phyloP scores from a whole-genome alignment of 2,329 filamentous ascomycete genomes.

The Daldinia sp. region DNA sequence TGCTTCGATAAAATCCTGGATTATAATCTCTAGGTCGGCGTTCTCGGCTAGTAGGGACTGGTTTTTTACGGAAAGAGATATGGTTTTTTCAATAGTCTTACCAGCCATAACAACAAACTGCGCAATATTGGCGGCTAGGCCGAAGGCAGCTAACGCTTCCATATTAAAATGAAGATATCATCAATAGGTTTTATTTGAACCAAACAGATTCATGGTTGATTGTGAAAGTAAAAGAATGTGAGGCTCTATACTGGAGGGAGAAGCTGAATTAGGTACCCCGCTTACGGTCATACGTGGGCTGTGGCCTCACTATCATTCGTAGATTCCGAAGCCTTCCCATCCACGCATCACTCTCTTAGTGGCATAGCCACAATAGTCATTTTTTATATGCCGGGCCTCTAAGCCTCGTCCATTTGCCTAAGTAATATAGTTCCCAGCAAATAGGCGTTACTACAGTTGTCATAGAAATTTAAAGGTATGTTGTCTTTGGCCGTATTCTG shows the following conservation, averaged over 20 bases:
- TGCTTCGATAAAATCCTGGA: background rate
- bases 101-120: constrained; percentile 10
- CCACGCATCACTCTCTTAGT: no score
- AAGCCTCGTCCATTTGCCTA: no score
- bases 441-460: no score
- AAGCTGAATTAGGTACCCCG: background rate
- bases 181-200: no score
- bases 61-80: background rate
- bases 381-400: no score
- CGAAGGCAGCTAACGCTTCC: constrained; percentile 5
- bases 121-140: constrained; percentile 11
- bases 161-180: background rate
- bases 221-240: background rate
- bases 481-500: no score
- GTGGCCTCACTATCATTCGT: background rate
- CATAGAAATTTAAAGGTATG: no score
- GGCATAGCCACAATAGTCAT: no score
- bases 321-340: background rate
- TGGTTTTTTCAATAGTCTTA: constrained; percentile 6
- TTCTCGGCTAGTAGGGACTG: background rate
- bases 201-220: background rate
- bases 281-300: background rate
- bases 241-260: background rate
- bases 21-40: constrained; percentile 2
- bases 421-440: no score